phyloP scores from a whole-genome alignment of 1,139 yeast species.

The Geotrichum klebahnii region DNA sequence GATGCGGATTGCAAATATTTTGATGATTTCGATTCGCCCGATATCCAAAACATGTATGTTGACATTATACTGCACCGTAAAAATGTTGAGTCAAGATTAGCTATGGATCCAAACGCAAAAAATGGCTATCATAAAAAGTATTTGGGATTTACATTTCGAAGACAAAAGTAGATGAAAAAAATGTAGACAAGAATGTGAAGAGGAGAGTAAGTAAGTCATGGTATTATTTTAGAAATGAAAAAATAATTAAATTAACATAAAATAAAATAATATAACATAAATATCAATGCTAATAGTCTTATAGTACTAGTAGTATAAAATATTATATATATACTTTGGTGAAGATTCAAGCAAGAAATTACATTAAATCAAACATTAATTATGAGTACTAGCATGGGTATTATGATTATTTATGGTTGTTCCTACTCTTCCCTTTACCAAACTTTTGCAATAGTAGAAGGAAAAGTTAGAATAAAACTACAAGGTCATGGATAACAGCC shows the following conservation, averaged over 20 bases:
- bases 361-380: too few relatives aligned
- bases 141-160: slow-evolving; percentile 19
- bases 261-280: background rate
- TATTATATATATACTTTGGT: background rate
- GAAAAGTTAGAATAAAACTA: background rate
- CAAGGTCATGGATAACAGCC: background rate
- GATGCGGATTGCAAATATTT: slow-evolving; percentile 22
- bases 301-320: background rate
- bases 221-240: background rate
- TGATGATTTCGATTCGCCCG: slow-evolving; percentile 24
- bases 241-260: background rate
- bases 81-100: slow-evolving; percentile 14
- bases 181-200: background rate
- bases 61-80: slow-evolving; percentile 22
- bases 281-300: too few relatives aligned
- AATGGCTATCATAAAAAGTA: slow-evolving; percentile 15
- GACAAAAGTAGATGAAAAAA: slow-evolving; percentile 4
- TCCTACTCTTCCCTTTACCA: too few relatives aligned
- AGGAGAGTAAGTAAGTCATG: too few relatives aligned
- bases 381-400: too few relatives aligned
- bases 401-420: too few relatives aligned
- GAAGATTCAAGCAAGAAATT: background rate
- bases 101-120: slow-evolving; percentile 16
- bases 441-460: too few relatives aligned
- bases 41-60: slow-evolving; percentile 20